Percentiles rank a stretch among this genome's conserved stretches.
phyloP scores from a whole-genome alignment of 176 grass and related monocot species.

The Cymbopogon citratus region DNA sequence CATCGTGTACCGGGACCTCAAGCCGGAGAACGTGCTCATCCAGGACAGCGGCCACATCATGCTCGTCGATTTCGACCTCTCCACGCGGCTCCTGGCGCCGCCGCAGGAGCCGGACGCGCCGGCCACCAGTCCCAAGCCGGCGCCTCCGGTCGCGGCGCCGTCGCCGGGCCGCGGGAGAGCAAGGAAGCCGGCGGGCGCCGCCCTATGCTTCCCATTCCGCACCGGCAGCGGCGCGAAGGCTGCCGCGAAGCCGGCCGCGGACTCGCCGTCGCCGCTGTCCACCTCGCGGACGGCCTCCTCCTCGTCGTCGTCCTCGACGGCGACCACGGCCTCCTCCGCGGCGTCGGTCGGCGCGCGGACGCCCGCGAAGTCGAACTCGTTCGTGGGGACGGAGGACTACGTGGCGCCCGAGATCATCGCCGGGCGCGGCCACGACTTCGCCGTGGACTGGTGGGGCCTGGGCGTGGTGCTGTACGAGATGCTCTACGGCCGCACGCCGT shows the following conservation, averaged over 20 bases:
- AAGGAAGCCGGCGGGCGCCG: background rate
- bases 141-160: background rate
- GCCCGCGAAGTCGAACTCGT: constrained; percentile 81
- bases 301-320: constrained; percentile 31
- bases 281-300: constrained; percentile 27
- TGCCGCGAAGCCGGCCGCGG: background rate
- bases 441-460: constrained; percentile 93
- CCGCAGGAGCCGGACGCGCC: background rate
- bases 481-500: constrained; percentile 94
- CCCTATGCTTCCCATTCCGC: constrained; percentile 34
- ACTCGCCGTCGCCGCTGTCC: too few relatives aligned
- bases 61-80: constrained; percentile 92
- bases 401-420: constrained; percentile 96
- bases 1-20: constrained; percentile 81
- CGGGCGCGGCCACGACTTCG: constrained; percentile 83
- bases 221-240: background rate
- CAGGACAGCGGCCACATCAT: constrained; percentile 77
- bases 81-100: constrained; percentile 51
- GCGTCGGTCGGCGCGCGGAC: constrained; percentile 9
- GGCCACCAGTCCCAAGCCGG: background rate
- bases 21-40: constrained; percentile 78
- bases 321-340: constrained; percentile 19
- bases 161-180: constrained; percentile 24
- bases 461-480: constrained; percentile 95
- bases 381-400: constrained; percentile 98